Conservation (phyloP, 805 yeast species). For the Vanderwaltozyma tropicalis region DNA sequence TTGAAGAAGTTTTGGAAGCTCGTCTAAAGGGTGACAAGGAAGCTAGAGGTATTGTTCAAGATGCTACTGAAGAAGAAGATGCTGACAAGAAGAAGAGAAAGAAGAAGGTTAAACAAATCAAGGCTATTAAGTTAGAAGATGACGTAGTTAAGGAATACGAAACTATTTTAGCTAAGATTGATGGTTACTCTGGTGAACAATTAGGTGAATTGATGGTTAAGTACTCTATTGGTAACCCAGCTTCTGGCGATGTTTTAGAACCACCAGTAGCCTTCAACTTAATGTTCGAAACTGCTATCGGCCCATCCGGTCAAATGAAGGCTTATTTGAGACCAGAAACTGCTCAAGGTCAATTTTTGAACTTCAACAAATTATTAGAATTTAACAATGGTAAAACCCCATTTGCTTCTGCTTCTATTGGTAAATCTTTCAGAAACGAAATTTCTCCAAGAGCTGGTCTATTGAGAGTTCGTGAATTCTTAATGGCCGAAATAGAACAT, state of each 20-base stretch:
- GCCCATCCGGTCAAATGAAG: conserved; percentile 93
- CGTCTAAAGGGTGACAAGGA: conserved; percentile 94
- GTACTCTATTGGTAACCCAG: conserved; percentile 83
- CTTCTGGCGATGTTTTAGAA: conserved; percentile 73
- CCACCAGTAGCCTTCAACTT: conserved; percentile 92
- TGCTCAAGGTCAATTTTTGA: conserved; percentile 98
- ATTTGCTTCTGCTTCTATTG: conserved; percentile 98
- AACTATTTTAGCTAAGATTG: conserved; percentile 80
- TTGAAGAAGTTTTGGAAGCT: conserved; percentile 94
- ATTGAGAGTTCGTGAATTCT: conserved; percentile 93
- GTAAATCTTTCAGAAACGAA: conserved; percentile 97
- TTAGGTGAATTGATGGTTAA: conserved; percentile 81
- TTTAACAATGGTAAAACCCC: conserved; percentile 96
- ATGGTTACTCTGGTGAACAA: conserved; percentile 87
- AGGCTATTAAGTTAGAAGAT: conserved; percentile 80
- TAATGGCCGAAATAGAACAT: conserved; percentile 99
- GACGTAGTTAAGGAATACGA: conserved; percentile 71
- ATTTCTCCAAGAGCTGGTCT: conserved; percentile 97
- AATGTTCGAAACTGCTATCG: conserved; percentile 98
- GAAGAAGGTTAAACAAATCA: conserved; percentile 93
- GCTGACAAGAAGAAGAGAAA: conserved; percentile 86
- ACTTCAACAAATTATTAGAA: conserved; percentile 86
- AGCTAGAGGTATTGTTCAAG: conserved; percentile 71
- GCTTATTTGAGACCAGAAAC: conserved; percentile 98
- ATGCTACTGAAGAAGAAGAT: conserved; percentile 52